Conservation (phyloP, 805 yeast genomes). For the Lachancea meyersii region DNA sequence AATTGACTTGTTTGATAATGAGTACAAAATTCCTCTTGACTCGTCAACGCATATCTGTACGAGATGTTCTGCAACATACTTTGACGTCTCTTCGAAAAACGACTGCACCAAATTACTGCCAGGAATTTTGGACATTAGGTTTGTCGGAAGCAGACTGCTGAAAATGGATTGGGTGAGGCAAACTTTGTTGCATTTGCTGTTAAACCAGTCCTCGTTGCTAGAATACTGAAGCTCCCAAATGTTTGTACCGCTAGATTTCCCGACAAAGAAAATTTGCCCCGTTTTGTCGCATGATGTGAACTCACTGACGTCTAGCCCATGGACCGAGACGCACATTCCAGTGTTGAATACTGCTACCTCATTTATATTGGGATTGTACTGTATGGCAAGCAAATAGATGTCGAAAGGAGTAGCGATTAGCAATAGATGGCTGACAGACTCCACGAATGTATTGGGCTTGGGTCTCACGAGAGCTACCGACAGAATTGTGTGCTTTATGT, state of each 20-base stretch:
- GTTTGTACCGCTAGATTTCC: slow-evolving; percentile 69
- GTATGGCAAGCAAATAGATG: slow-evolving; percentile 69
- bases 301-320: slow-evolving; percentile 66
- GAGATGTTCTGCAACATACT: slow-evolving; percentile 48
- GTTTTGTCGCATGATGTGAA: slow-evolving; percentile 55
- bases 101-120: slow-evolving; percentile 36
- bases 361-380: slow-evolving; percentile 40
- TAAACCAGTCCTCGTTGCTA: slow-evolving; percentile 79
- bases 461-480: slow-evolving; percentile 78
- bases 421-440: slow-evolving; percentile 63
- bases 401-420: slow-evolving; percentile 76
- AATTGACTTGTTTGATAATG: slow-evolving; percentile 76
- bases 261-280: slow-evolving; percentile 78
- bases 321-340: slow-evolving; percentile 70
- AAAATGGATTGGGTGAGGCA: slow-evolving; percentile 70
- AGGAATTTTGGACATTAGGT: slow-evolving; percentile 31
- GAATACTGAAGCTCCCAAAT: slow-evolving; percentile 86
- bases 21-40: slow-evolving; percentile 68
- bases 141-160: slow-evolving; percentile 45
- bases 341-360: slow-evolving; percentile 72
- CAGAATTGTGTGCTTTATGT: slow-evolving; percentile 68
- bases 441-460: slow-evolving; percentile 71
- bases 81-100: slow-evolving; percentile 30
- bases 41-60: slow-evolving; percentile 66
- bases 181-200: slow-evolving; percentile 72